Conservation (phyloP, 2,329 filamentous ascomycete species). For the Ceratocystis albifundus region DNA sequence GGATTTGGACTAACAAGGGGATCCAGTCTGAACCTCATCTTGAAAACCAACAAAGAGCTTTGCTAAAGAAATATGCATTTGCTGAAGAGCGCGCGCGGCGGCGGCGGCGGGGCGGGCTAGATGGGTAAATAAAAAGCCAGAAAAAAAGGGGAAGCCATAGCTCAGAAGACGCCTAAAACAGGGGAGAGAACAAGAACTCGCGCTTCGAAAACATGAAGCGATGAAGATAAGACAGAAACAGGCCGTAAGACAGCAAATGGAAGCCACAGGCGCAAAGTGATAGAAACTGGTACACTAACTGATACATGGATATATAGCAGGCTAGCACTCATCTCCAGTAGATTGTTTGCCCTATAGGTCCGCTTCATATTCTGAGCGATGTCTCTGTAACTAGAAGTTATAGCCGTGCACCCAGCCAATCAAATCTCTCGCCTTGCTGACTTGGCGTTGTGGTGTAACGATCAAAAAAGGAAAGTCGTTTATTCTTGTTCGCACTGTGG, state of each 20-base stretch:
- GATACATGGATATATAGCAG: too few species aligned
- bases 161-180: background rate
- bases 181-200: background rate
- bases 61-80: background rate
- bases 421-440: background rate
- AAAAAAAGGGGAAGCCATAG: background rate
- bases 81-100: background rate
- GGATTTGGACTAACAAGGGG: background rate
- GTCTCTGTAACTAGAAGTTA: background rate
- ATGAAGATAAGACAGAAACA: background rate
- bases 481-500: background rate
- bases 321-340: too few species aligned
- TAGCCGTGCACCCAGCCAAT: background rate
- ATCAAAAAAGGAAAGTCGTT: background rate
- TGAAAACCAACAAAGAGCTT: background rate
- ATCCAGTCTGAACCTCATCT: constrained; percentile 12
- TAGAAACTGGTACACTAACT: background rate
- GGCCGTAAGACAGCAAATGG: background rate
- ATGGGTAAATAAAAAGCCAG: background rate
- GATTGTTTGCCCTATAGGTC: background rate
- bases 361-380: background rate
- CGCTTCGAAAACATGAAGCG: background rate
- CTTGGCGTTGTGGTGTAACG: constrained; percentile 3
- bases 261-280: background rate
- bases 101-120: background rate